Conservation (phyloP, 192 early-diverging fungal genomes). For the Diversispora epigaea region DNA sequence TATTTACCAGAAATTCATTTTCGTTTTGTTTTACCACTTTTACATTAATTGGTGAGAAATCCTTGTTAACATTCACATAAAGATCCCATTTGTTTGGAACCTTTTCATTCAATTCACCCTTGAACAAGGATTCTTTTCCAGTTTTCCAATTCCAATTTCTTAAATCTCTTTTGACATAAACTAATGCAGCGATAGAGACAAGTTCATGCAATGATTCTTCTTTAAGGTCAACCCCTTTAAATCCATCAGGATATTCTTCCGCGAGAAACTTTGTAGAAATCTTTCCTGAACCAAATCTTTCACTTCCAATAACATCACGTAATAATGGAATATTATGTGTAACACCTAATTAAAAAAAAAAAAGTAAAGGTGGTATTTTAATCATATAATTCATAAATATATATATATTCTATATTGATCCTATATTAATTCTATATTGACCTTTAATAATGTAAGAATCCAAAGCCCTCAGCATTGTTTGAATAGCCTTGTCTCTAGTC, state of each 20-base stretch:
- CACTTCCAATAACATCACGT: conserved; percentile 77
- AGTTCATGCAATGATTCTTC: conserved; percentile 54
- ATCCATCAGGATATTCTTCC: conserved; percentile 86
- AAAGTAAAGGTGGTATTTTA: neutral
- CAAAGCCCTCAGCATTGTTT: conserved; percentile 77
- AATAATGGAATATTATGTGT: conserved; percentile 94
- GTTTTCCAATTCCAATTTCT: conserved; percentile 59
- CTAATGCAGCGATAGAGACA: conserved; percentile 60
- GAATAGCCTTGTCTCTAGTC: conserved; percentile 73
- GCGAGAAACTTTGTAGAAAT: conserved; percentile 85
- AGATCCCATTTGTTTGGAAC: conserved; percentile 50
- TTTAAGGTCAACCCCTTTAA: conserved; percentile 72
- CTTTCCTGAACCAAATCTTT: conserved; percentile 70
- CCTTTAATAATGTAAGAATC: conserved; percentile 90
- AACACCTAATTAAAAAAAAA: conserved; percentile 53
- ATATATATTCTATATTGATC: neutral
- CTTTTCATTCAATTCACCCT: conserved; percentile 37
- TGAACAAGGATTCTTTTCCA: conserved; percentile 46
- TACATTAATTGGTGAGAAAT: conserved; percentile 49
- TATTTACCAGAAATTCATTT: conserved; percentile 34
- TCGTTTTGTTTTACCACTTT: conserved; percentile 41
- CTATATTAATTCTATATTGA: neutral
- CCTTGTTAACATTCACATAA: conserved; percentile 49
- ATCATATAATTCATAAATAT: neutral
- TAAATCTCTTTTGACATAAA: conserved; percentile 67